phyloP scores from a whole-genome alignment of 2,329 filamentous ascomycete species.

The Ceratocystis cubensis region DNA sequence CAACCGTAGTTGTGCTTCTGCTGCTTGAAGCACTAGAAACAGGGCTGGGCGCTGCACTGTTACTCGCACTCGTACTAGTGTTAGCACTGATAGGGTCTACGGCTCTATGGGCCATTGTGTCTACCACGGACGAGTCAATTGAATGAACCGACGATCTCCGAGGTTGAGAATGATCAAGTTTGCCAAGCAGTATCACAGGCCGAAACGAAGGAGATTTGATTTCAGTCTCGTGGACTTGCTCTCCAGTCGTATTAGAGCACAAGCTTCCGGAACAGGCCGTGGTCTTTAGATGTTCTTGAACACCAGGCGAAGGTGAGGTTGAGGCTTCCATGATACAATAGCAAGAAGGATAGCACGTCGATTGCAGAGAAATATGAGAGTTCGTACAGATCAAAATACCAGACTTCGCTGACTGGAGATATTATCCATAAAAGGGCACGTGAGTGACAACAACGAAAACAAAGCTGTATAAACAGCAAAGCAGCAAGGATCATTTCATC shows the following conservation, averaged over 20 bases:
- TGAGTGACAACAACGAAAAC: neutral
- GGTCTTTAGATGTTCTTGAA: neutral
- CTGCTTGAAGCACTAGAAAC: neutral
- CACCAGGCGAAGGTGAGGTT: neutral
- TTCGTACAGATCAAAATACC: neutral
- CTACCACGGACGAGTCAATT: neutral
- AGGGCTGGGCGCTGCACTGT: neutral
- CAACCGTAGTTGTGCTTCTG: neutral
- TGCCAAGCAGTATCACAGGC: neutral
- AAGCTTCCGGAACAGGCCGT: neutral
- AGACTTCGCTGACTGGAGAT: neutral
- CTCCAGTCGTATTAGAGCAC: neutral
- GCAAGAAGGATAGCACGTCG: neutral
- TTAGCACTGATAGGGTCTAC: neutral
- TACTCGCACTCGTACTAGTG: neutral
- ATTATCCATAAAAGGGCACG: slow-evolving; percentile 12
- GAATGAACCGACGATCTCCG: neutral
- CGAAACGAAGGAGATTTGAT: neutral
- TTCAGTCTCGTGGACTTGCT: neutral
- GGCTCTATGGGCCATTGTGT: neutral
- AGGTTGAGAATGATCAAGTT: neutral
- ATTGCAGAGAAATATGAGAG: neutral
- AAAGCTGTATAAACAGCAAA: neutral
- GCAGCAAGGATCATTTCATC: slow-evolving; percentile 2
- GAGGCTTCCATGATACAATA: neutral